Conservation (phyloP, 2,329 filamentous ascomycete species). For the Fusarium pseudocircinatum region DNA sequence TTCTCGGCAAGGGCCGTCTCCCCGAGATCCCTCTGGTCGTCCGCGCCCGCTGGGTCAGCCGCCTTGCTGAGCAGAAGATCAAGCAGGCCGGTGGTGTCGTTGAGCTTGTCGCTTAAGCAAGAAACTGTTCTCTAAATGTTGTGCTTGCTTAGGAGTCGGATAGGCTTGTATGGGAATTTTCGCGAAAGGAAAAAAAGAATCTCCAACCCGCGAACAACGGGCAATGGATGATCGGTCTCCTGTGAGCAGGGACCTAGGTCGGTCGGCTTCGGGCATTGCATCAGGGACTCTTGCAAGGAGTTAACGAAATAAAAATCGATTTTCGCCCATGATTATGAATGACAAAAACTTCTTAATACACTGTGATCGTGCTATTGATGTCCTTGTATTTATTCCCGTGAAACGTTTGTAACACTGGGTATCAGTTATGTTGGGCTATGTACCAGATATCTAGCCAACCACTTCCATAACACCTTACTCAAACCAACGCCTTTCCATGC, state of each 20-base stretch:
- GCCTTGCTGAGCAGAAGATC: slow-evolving; percentile 98
- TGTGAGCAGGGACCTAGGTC: slow-evolving; percentile 45
- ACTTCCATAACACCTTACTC: slow-evolving; percentile 18
- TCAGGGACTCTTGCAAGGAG: slow-evolving; percentile 53
- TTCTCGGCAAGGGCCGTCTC: slow-evolving; percentile 97
- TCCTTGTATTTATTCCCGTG: neutral
- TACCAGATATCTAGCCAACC: slow-evolving; percentile 28
- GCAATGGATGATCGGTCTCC: slow-evolving; percentile 35
- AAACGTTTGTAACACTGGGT: slow-evolving; percentile 2
- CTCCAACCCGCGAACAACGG: slow-evolving; percentile 38
- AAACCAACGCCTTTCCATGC: slow-evolving; percentile 31
- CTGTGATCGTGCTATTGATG: neutral
- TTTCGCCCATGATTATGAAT: slow-evolving; percentile 47
- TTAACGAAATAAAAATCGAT: slow-evolving; percentile 54
- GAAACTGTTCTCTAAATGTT: slow-evolving; percentile 26
- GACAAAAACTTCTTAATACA: neutral
- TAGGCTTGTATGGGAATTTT: slow-evolving; percentile 45
- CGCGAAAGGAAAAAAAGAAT: slow-evolving; percentile 42
- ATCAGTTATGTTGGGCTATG: slow-evolving; percentile 32
- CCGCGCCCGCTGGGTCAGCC: slow-evolving; percentile 93
- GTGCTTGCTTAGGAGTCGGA: slow-evolving; percentile 43
- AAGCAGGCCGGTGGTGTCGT: slow-evolving; percentile 96
- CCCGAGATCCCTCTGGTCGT: slow-evolving; percentile 94
- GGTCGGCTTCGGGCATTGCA: slow-evolving; percentile 56
- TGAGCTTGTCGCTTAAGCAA: slow-evolving; percentile 85